Evolutionary conservation across 495 filamentous ascomycete genomes (phyloP).

Genomic region (Cercophora samala): DNA sequence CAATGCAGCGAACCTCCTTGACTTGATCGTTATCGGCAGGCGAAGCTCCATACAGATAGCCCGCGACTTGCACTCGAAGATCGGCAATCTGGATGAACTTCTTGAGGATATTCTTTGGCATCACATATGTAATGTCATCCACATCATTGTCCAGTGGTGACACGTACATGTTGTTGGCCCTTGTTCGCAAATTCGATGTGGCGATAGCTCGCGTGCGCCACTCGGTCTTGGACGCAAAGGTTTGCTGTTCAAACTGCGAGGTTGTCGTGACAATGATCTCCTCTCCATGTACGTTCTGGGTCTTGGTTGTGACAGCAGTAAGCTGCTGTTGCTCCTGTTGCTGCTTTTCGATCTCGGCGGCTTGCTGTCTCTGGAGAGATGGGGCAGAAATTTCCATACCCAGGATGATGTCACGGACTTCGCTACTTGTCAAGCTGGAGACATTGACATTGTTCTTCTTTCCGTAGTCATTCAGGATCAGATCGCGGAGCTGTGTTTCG

Average conservation of each 20-base stretch:
- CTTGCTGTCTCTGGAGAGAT: conserved; percentile 97
- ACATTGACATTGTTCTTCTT: conserved; percentile 99
- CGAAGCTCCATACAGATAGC: conserved; percentile 91
- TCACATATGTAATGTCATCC: conserved; percentile 86
- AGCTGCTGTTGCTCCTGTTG: conserved; percentile 94
- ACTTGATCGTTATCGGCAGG: conserved; percentile 93
- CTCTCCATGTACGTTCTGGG: conserved; percentile 95
- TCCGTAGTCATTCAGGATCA: conserved; percentile 97
- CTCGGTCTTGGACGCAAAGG: conserved; percentile 97
- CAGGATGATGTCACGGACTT: conserved; percentile 97
- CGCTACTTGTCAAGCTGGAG: conserved; percentile 89
- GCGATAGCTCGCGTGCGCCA: conserved; percentile 97
- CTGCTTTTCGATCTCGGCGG: conserved; percentile 98
- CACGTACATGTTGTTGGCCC: conserved; percentile 98
- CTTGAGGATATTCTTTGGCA: conserved; percentile 99
- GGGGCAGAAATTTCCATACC: conserved; percentile 99
- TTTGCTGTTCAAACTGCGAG: conserved; percentile 93
- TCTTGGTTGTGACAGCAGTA: conserved; percentile 97
- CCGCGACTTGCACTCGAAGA: conserved; percentile 92
- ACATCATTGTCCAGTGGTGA: conserved; percentile 85
- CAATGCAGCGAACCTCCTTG: conserved; percentile 94
- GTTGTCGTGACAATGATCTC: conserved; percentile 98
- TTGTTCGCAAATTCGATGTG: conserved; percentile 89
- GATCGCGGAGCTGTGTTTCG: conserved; percentile 89
- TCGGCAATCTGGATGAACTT: conserved; percentile 98